phyloP scores from a whole-genome alignment of 805 yeast genomes.

The Vanderwaltozyma polyspora region DNA sequence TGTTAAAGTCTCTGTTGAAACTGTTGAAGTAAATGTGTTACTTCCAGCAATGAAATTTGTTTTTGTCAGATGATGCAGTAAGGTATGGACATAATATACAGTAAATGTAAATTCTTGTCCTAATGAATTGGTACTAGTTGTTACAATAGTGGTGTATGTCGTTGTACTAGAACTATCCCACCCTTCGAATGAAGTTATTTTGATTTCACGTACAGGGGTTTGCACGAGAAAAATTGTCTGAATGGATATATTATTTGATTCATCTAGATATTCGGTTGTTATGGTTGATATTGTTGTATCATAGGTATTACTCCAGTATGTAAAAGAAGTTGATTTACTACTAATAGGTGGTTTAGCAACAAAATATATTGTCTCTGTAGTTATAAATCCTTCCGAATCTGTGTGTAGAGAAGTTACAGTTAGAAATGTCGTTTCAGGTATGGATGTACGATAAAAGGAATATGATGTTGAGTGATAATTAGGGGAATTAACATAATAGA shows the following conservation, averaged over 20 bases:
- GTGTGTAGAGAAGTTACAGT: too few relatives aligned
- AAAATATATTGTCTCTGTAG: slow-evolving; percentile 3
- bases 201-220: not conserved
- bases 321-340: not conserved
- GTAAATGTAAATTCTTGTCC: not conserved
- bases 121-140: not conserved
- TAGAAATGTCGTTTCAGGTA: not conserved
- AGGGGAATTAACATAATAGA: slow-evolving; percentile 1
- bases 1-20: not conserved
- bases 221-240: not conserved
- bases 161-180: not conserved
- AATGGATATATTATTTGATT: not conserved
- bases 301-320: not conserved
- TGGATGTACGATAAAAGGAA: not conserved
- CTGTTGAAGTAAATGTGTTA: not conserved
- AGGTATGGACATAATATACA: not conserved
- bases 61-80: not conserved
- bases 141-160: slow-evolving; percentile 1
- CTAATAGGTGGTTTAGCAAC: slow-evolving; percentile 1
- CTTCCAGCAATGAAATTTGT: not conserved
- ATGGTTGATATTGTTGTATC: not conserved
- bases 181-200: not conserved
- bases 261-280: not conserved
- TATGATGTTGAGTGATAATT: not conserved
- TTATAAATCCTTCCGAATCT: not conserved